Evolutionary conservation across 2,329 filamentous ascomycete genomes (phyloP), one percentile per base, ranked within the genome.

Genomic region (Elsinoe fawcettii): DNA sequence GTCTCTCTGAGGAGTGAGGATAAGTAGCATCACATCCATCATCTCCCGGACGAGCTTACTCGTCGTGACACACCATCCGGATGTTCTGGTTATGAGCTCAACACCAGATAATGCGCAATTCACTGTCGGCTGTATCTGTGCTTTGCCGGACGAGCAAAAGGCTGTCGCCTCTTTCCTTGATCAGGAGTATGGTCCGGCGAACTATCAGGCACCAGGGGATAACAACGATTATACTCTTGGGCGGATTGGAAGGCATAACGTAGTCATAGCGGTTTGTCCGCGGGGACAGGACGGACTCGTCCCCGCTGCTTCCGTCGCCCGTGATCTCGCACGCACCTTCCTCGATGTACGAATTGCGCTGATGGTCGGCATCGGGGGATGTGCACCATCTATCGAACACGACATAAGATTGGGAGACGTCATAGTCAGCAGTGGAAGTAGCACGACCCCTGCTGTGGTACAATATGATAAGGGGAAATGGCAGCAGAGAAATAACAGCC

Each of bases 351-450:
- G 54, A 9, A 54, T 65, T 23, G 60, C 63, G 3, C 44, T 65
- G 7, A 60, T 65, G 60, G 61, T 65, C 2, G 64, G 64, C 5
- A 65, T 65, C 23, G 63, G 61, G 8, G 64, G 63, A 8, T 63
- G 62, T 5, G 62, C 63, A 5, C 64, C 63, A 1, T 51, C 46
- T 6, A 23, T 16, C 14, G 43, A 59, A n/a, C 20, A 39, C 7
- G 64, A 67, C 16, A 63, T 68, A 4, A 60, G 63, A 1, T 64
- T 68, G 9, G 66, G 66, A 2, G 66, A 68, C 43, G 55, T 68
- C 8, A 62, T 64, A 0, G 62, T 68, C 9, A 66, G 66, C 55
- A 56, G 57, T 20, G 63, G 64, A 1, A 37, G 27, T 0, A 56
- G 55, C 0, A 55, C 27, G 1, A 51, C 16, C 23, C 62, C 61